Evolutionary conservation across 2,329 filamentous ascomycete genomes (phyloP).

Genomic region (Zarea fungicola): DNA sequence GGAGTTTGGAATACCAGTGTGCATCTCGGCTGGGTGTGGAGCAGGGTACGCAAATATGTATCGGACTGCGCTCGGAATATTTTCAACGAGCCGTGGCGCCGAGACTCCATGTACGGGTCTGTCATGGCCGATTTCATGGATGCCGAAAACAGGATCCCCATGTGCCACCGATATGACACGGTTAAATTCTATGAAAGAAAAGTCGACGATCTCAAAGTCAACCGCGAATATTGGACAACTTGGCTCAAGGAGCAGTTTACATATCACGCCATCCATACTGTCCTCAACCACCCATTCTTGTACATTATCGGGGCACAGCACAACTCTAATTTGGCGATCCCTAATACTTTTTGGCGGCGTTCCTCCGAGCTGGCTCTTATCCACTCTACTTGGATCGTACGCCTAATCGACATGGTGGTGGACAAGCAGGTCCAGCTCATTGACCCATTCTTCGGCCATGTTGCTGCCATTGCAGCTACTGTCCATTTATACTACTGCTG

Average conservation of each 20-base stretch:
- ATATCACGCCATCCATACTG: constrained; percentile 46
- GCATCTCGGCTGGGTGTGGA: constrained; percentile 48
- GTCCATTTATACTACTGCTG: constrained; percentile 51
- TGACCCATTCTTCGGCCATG: constrained; percentile 48
- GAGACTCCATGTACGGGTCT: constrained; percentile 47
- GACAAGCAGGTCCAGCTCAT: constrained; percentile 44
- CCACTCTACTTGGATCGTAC: constrained; percentile 49
- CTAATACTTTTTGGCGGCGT: constrained; percentile 49
- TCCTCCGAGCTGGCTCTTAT: constrained; percentile 47
- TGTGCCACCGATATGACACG: constrained; percentile 47
- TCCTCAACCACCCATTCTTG: constrained; percentile 49
- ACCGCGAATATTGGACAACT: constrained; percentile 45
- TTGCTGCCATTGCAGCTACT: constrained; percentile 46
- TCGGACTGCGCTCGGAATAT: constrained; percentile 42
- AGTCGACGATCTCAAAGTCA: constrained; percentile 37
- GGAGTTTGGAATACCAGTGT: constrained; percentile 47
- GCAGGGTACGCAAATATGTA: constrained; percentile 40
- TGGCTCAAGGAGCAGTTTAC: constrained; percentile 50
- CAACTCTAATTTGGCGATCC: constrained; percentile 46
- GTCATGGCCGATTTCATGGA: constrained; percentile 47
- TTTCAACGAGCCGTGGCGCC: constrained; percentile 45
- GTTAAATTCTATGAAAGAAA: constrained; percentile 48
- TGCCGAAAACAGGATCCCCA: constrained; percentile 42
- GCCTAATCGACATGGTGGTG: constrained; percentile 49
- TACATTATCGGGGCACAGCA: constrained; percentile 48